Percentiles rank a stretch among this genome's conserved stretches.
These are phyloP conservation scores for Entamoeba invadens DNA, from an alignment of 208 protist genomes.

Conservation along the genomic window DNA sequence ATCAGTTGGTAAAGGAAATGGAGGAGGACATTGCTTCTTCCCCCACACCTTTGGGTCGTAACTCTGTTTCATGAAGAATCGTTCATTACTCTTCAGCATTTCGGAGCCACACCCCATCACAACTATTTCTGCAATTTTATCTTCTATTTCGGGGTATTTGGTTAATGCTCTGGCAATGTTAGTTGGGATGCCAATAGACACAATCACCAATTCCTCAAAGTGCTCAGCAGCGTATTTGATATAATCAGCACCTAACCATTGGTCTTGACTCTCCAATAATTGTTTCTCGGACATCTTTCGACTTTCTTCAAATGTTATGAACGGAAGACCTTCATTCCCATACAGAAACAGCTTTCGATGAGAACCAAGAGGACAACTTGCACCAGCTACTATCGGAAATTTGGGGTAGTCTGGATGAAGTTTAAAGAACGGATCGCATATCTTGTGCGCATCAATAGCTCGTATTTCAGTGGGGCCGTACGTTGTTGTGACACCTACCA, in stretches of 20 bases:
- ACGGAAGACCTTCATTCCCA: not conserved
- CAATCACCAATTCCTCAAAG: not conserved
- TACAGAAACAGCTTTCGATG: not conserved
- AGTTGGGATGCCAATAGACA: not conserved
- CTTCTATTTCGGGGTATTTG: not conserved
- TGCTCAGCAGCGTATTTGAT: not conserved
- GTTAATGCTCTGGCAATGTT: not conserved
- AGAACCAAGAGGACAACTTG: not conserved
- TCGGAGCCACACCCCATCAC: not conserved
- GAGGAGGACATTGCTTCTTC: not conserved
- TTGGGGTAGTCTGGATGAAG: not conserved
- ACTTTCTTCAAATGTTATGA: not conserved
- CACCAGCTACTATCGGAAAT: not conserved
- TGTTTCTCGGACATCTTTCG: not conserved
- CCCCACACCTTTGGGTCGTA: not conserved
- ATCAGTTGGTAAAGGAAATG: not conserved
- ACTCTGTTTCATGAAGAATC: not conserved
- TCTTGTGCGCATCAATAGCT: not conserved
- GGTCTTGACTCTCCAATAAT: not conserved
- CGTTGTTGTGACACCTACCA: not conserved
- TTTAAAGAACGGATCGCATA: not conserved
- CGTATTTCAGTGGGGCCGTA: not conserved
- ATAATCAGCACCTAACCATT: not conserved
- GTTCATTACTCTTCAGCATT: not conserved
- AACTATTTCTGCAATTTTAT: not conserved